These are phyloP conservation scores for Moesziomyces aphidis DNA, from an alignment of 1,284 basidiomycete species.

Conservation along the genomic window DNA sequence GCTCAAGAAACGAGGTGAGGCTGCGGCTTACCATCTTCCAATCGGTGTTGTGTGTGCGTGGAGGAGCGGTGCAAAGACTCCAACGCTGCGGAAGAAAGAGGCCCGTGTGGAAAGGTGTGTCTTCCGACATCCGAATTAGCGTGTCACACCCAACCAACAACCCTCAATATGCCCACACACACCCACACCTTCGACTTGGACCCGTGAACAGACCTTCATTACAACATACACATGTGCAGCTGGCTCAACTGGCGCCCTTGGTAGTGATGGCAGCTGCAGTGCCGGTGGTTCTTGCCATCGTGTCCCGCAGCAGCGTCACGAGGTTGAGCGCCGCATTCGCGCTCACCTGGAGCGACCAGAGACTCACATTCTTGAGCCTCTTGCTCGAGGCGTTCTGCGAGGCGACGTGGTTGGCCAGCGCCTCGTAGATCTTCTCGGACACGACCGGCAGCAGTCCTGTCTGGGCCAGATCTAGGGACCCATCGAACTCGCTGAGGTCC, in stretches of 20 bases:
- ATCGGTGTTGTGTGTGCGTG: too few species aligned
- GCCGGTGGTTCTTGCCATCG: conserved; percentile 33
- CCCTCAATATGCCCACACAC: not conserved
- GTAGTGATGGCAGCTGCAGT: conserved; percentile 1
- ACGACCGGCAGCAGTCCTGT: conserved; percentile 65
- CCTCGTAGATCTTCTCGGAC: conserved; percentile 65
- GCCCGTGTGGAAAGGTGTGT: not conserved
- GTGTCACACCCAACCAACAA: not conserved
- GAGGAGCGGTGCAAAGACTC: too few species aligned
- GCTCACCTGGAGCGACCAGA: conserved; percentile 58
- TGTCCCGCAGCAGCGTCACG: conserved; percentile 46
- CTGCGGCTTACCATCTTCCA: not conserved
- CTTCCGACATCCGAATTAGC: conserved; percentile 15
- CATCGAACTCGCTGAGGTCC: conserved; percentile 66
- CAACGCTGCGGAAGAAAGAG: too few species aligned
- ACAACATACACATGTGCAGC: not conserved
- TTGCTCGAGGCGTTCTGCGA: conserved; percentile 60
- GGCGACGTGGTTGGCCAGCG: conserved; percentile 63
- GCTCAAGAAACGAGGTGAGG: not conserved
- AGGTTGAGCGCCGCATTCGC: conserved; percentile 44
- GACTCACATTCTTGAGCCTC: conserved; percentile 61
- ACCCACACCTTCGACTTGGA: not conserved
- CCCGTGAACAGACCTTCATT: not conserved
- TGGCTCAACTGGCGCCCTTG: conserved; percentile 2
- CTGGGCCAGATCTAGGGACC: conserved; percentile 65